These are phyloP conservation scores for Apiosordaria backusii DNA, from an alignment of 495 filamentous ascomycete genomes.

Conservation along the genomic window DNA sequence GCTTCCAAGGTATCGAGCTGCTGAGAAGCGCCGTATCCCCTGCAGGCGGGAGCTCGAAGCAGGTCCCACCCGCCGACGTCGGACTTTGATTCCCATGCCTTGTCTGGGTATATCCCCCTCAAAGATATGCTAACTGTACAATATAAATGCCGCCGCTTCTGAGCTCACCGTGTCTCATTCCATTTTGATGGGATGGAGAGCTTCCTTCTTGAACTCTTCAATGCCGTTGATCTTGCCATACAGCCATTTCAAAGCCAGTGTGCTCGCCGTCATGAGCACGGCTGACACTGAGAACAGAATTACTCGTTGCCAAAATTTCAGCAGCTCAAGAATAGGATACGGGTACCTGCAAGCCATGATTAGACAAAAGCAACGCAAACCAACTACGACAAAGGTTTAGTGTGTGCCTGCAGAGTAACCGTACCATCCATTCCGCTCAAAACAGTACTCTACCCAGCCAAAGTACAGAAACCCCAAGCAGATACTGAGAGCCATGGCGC, in stretches of 20 bases:
- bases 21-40: too few relatives aligned
- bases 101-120: neutral
- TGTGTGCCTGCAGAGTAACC: neutral
- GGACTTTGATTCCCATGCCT: neutral
- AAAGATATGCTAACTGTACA: neutral
- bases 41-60: neutral
- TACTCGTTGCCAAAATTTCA: constrained; percentile 59
- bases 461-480: constrained; percentile 73
- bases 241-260: constrained; percentile 60
- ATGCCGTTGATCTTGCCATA: constrained; percentile 69
- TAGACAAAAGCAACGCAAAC: constrained; percentile 14
- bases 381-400: neutral
- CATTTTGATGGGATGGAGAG: constrained; percentile 24
- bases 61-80: constrained; percentile 1
- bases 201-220: constrained; percentile 36
- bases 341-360: constrained; percentile 59
- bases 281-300: constrained; percentile 69
- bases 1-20: neutral
- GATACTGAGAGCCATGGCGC: constrained; percentile 59
- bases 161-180: constrained; percentile 7
- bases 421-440: constrained; percentile 64
- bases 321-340: constrained; percentile 73
- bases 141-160: neutral
- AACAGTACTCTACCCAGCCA: constrained; percentile 85
- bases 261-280: constrained; percentile 66